Conservation (phyloP, 495 filamentous ascomycete genomes). For the Neurospora sp. region DNA sequence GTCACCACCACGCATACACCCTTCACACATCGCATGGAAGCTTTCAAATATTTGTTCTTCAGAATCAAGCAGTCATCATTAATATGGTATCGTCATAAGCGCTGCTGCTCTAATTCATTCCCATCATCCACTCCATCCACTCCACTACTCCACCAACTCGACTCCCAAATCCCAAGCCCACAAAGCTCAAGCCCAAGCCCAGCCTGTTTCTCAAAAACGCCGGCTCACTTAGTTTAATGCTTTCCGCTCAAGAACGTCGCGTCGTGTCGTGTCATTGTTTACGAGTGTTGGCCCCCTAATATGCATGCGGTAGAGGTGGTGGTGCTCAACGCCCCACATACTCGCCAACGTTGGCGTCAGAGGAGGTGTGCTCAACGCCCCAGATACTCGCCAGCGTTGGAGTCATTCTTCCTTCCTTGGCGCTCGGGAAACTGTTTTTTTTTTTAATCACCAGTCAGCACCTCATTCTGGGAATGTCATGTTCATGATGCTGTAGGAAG, state of each 20-base stretch:
- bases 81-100: neutral
- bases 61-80: neutral
- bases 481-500: too few relatives aligned
- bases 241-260: neutral
- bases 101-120: neutral
- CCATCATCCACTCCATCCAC: neutral
- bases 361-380: neutral
- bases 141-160: neutral
- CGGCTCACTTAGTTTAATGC: neutral
- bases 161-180: neutral
- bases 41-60: neutral
- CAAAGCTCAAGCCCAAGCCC: neutral
- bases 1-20: neutral
- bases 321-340: constrained; percentile 2
- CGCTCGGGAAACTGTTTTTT: constrained; percentile 31
- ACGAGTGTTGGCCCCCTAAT: neutral
- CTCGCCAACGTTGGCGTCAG: constrained; percentile 18
- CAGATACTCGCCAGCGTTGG: constrained; percentile 16
- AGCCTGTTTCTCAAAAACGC: neutral
- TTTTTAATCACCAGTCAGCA: too few relatives aligned
- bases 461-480: too few relatives aligned
- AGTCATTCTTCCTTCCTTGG: constrained; percentile 32
- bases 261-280: neutral
- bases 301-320: neutral
- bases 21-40: neutral